These are phyloP conservation scores for Monosporascus sp. DNA, from an alignment of 2,329 filamentous ascomycete species.

Conservation along the genomic window DNA sequence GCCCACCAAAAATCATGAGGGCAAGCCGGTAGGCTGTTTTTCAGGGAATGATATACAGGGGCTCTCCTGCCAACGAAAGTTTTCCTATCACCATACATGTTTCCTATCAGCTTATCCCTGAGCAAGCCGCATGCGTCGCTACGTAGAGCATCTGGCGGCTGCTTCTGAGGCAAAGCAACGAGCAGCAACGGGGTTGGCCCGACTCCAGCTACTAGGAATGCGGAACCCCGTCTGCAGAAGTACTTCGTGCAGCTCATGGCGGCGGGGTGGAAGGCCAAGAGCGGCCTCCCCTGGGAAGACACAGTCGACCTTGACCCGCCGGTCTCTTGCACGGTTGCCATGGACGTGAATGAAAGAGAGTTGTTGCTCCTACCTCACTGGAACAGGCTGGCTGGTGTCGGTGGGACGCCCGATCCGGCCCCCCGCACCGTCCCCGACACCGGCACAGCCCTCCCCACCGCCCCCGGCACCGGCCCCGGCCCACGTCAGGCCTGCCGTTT, in stretches of 20 bases:
- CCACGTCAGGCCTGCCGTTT: neutral
- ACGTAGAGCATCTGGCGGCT: too few relatives aligned
- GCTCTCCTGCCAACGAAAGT: too few relatives aligned
- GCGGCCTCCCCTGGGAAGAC: slow-evolving; percentile 10
- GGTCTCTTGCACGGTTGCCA: neutral
- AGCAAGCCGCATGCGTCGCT: too few relatives aligned
- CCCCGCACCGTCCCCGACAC: neutral
- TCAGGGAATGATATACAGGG: too few relatives aligned
- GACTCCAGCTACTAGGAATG: neutral
- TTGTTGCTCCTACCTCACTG: slow-evolving; percentile 9
- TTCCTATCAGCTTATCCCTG: too few relatives aligned
- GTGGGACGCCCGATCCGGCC: neutral
- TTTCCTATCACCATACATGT: too few relatives aligned
- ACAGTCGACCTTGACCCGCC: slow-evolving; percentile 1
- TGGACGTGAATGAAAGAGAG: slow-evolving; percentile 1
- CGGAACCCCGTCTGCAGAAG: neutral
- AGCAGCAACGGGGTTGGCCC: too few relatives aligned
- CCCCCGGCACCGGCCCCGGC: neutral
- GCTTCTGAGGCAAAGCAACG: too few relatives aligned
- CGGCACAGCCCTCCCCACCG: neutral
- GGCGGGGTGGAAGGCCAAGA: slow-evolving; percentile 9
- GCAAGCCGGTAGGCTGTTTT: too few relatives aligned
- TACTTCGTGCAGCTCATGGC: slow-evolving; percentile 11
- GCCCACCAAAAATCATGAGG: too few relatives aligned
- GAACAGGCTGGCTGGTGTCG: slow-evolving; percentile 1